These are phyloP conservation scores for Haplosporangium gracile DNA, from an alignment of 192 early-diverging fungal genomes.

Conservation along the genomic window DNA sequence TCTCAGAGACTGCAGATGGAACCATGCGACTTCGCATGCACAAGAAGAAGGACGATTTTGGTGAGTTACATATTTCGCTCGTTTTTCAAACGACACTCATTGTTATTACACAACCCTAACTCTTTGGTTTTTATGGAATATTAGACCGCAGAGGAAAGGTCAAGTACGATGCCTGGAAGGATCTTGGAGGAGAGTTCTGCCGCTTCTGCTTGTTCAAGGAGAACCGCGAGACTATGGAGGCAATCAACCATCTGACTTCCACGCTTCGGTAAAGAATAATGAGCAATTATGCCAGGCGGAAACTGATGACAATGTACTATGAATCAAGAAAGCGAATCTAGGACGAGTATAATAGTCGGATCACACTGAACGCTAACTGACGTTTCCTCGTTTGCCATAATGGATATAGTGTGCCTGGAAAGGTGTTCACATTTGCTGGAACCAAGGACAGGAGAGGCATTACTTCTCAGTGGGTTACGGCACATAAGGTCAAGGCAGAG, in stretches of 20 bases:
- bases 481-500: conserved; percentile 68
- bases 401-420: conserved; percentile 59
- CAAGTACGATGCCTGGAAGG: conserved; percentile 62
- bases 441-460: conserved; percentile 96
- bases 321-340: neutral
- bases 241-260: conserved; percentile 72
- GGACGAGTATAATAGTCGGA: neutral
- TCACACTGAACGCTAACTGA: neutral
- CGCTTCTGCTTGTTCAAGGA: conserved; percentile 94
- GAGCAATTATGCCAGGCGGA: neutral
- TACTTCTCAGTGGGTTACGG: conserved; percentile 88
- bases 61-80: conserved; percentile 6
- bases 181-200: conserved; percentile 78
- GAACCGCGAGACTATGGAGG: conserved; percentile 93
- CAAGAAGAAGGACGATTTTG: conserved; percentile 52
- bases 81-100: neutral
- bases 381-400: neutral
- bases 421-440: conserved; percentile 86
- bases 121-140: neutral
- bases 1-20: conserved; percentile 62
- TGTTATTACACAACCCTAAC: neutral
- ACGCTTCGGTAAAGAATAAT: conserved; percentile 36
- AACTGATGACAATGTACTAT: conserved; percentile 22
- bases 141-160: conserved; percentile 45
- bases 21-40: conserved; percentile 61